Conservation (phyloP, 305 asterid species). For the Fraxinus latifolia region DNA sequence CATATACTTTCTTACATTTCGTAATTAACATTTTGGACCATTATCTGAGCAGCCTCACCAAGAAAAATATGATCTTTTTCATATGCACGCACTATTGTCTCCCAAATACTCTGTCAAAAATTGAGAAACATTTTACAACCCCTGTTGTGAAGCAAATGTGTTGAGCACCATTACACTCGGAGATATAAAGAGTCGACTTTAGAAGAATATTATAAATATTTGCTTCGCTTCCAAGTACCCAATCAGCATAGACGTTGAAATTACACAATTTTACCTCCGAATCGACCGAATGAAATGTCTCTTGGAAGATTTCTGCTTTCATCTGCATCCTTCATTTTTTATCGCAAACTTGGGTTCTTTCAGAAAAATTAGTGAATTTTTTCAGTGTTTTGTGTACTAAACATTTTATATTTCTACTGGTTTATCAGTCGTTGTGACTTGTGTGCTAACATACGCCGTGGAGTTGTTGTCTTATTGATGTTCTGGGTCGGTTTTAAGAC, state of each 20-base stretch:
- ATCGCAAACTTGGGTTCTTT: background rate
- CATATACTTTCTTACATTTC: conserved; percentile 61
- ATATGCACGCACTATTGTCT: conserved; percentile 72
- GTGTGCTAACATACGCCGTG: background rate
- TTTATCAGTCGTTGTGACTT: background rate
- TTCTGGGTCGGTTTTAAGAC: background rate
- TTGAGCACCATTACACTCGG: background rate
- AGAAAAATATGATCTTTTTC: conserved; percentile 85
- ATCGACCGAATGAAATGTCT: background rate
- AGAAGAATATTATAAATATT: conserved; percentile 67
- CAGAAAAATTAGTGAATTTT: background rate
- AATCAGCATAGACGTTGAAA: conserved; percentile 6
- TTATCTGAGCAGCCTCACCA: conserved; percentile 91
- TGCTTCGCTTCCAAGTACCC: conserved; percentile 77
- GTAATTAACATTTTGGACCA: conserved; percentile 89
- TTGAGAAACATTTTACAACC: conserved; percentile 17
- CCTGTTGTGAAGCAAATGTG: conserved; percentile 2
- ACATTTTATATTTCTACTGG: background rate
- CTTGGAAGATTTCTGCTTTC: background rate
- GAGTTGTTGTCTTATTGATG: background rate
- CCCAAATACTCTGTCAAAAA: conserved; percentile 82
- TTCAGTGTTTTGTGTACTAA: background rate
- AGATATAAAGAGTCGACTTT: conserved; percentile 41
- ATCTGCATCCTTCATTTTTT: background rate
- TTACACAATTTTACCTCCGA: too few species aligned